phyloP scores from a whole-genome alignment of 106 monocot genomes.

The Dioscorea dumetorum region DNA sequence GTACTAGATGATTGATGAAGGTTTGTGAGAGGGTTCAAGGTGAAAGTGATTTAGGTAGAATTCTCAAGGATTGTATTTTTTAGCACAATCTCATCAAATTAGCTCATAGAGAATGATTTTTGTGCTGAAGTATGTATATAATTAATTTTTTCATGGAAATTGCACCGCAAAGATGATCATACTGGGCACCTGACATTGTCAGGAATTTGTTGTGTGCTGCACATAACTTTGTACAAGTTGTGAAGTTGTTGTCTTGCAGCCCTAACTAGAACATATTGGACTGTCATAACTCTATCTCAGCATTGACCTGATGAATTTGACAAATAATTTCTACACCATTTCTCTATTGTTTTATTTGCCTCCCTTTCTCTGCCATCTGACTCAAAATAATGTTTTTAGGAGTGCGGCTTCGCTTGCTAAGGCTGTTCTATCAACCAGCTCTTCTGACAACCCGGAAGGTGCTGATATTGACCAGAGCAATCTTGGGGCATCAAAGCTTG shows the following conservation, averaged over 20 bases:
- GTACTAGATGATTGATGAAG: not conserved
- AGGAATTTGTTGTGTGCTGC: too few species aligned
- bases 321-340: too few species aligned
- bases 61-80: not conserved
- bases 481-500: slow-evolving; percentile 7
- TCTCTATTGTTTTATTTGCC: not conserved
- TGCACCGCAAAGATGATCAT: too few species aligned
- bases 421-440: slow-evolving; percentile 18
- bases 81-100: too few species aligned
- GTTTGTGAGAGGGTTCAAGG: not conserved
- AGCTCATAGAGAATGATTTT: too few species aligned
- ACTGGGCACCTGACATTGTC: too few species aligned
- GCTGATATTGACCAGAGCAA: slow-evolving; percentile 7
- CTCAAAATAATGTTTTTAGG: slow-evolving; percentile 32
- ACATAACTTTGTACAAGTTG: too few species aligned
- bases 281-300: not conserved
- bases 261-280: not conserved
- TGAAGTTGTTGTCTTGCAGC: too few species aligned
- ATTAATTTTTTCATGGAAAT: too few species aligned
- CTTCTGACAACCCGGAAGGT: slow-evolving; percentile 8
- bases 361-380: too few species aligned
- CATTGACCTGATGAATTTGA: not conserved
- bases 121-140: too few species aligned
- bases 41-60: not conserved
- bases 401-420: slow-evolving; percentile 50